Base-by-base conservation (phyloP, 2,329 filamentous ascomycete species). In the Cylindrodendrum hubeiense region DNA sequence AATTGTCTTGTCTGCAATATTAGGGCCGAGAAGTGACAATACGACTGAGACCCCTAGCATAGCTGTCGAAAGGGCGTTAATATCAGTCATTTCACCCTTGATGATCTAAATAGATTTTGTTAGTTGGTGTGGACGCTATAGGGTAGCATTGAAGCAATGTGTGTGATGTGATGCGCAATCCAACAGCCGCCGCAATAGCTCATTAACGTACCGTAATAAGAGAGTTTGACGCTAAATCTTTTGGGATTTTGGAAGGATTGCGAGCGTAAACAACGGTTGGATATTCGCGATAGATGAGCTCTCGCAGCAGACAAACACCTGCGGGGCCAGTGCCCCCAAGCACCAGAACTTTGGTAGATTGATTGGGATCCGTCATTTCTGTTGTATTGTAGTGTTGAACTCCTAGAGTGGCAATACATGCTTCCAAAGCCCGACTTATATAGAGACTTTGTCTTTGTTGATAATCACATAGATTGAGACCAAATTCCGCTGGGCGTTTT, bases 311-410 rank as follows among this genome's bases (percentile, higher is more conserved):
- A 46, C 71, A 74, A 21, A 78, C 72, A 5, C 77, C 77, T 0
- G 77, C 69, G 2, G 77, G 77, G 3, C 76, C 77, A 1, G 77
- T 79, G n/a, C 63, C 76, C 2, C 77, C 76, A 10, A 79, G 66
- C 3, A 79, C 73, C 3, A 78, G 71, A 17, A 76, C 58, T 17
- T 57, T 63, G 21, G 9, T 5, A 2, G 15, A 6, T 39, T 34
- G 21, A 5, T 19, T 2, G 2, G 28, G 19, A 8, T 39, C 28
- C 33, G 21, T 5, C 56, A 43, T 54, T 52, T 30, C n/a, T n/a
- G n/a, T n/a, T n/a, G n/a, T n/a, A n/a, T n/a, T n/a, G n/a, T n/a
- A n/a, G n/a, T n/a, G n/a, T n/a, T n/a, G n/a, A n/a, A n/a, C n/a
- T n/a, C n/a, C n/a, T n/a, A n/a, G n/a, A n/a, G n/a, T n/a, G n/a